Evolutionary conservation across 2,329 filamentous ascomycete species (phyloP), one percentile per base, ranked within the genome.

Genomic region (Monosporascus sp.): DNA sequence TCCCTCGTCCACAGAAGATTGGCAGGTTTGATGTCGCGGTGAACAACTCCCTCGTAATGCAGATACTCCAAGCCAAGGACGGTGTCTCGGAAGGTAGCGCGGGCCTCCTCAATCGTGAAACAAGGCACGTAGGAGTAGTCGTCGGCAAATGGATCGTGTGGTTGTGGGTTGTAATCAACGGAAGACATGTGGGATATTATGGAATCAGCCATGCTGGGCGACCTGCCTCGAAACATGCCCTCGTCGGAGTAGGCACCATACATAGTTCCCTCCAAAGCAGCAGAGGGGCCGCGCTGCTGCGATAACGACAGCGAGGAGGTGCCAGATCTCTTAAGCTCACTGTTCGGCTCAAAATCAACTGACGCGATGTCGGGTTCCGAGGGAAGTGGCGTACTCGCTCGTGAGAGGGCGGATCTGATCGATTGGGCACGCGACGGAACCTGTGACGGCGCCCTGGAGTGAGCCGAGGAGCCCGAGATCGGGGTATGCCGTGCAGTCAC

Each of bases 51-150:
- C 66, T 92, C 87, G 62, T 90, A 93, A 66, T 94, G 89, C 37
- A 99, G 79, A 68, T 97, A 99, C 68, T 99, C 92, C 20, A 99
- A 74, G 4, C 94, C 94, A 38, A 97, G 78, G 2, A 99, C 86
- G 0, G 93, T 96, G 68, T 99, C 94, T 58, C 93, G 82, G 70
- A 99, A 97, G 0, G 90, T 88, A 38, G 83, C 84, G 31, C 92
- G 85, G 15, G 92, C 88, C 67, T 93, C 85, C 25, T 87, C 82
- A 37, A 96, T 79, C 1, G 93, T 96, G 72, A 99, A 89, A 71
- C 92, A 91, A 17, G 94, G 94, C 17, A 97, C 93, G 65, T 94
- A 96, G 37, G 88, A 90, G 69, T 90, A 90, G 67, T 97, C 92
- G 61, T 96, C 90, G 37, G 90, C 87, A 55, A 90, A 84, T 2